Evolutionary conservation across 1,284 basidiomycete genomes (phyloP).

Genomic region (Papiliotrema flavescens): DNA sequence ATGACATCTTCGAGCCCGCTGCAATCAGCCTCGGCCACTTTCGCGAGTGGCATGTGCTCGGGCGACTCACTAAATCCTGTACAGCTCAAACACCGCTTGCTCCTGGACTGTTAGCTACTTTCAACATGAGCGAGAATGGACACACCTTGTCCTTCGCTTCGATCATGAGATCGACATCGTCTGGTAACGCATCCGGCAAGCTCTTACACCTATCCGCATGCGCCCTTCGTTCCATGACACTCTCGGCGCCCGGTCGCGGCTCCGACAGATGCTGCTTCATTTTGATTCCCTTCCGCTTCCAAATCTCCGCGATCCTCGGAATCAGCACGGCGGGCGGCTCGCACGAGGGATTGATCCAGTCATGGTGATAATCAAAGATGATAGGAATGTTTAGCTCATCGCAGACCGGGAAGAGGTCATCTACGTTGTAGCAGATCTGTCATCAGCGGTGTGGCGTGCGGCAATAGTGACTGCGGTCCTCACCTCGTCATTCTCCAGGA

Average conservation of each 20-base stretch:
- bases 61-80: constrained; percentile 62
- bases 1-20: constrained; percentile 61
- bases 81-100: constrained; percentile 82
- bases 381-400: constrained; percentile 74
- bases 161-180: constrained; percentile 85
- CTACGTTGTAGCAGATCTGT: constrained; percentile 80
- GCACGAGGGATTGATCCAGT: constrained; percentile 57
- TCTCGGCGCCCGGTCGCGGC: constrained; percentile 67
- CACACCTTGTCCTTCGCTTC: constrained; percentile 53
- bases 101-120: constrained; percentile 50
- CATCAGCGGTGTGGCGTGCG: constrained; percentile 1
- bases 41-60: background rate
- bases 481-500: constrained; percentile 89
- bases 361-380: constrained; percentile 60
- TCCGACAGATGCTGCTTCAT: constrained; percentile 89
- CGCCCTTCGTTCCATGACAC: constrained; percentile 74
- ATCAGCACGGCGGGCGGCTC: constrained; percentile 39
- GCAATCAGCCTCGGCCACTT: background rate
- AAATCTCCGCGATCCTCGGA: constrained; percentile 69
- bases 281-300: constrained; percentile 66
- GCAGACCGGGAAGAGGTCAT: constrained; percentile 77
- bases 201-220: constrained; percentile 62
- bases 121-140: constrained; percentile 1
- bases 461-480: background rate
- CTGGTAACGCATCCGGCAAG: constrained; percentile 51